phyloP scores from a whole-genome alignment of 306 rosid species.

The Argentina anserina region DNA sequence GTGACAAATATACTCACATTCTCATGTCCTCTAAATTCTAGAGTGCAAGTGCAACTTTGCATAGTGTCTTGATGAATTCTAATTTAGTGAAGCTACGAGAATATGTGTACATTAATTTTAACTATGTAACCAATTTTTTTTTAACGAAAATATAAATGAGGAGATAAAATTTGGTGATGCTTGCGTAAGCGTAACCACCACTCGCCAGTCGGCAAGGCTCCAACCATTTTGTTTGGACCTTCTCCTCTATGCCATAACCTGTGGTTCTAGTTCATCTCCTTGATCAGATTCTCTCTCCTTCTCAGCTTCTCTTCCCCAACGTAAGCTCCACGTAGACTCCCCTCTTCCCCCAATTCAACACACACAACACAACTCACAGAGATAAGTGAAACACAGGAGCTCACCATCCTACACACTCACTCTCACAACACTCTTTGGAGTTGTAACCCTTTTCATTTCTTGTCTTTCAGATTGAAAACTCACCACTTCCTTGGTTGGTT shows the following conservation, averaged over 20 bases:
- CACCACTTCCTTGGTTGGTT: constrained; percentile 11
- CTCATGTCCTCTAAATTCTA: too few species aligned
- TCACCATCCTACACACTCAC: neutral
- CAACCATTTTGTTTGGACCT: neutral
- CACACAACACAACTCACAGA: neutral
- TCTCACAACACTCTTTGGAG: neutral
- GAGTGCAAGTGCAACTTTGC: too few species aligned
- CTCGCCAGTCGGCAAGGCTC: neutral
- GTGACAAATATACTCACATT: too few species aligned
- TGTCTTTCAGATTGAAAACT: constrained; percentile 11
- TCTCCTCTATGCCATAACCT: neutral
- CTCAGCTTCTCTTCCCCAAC: constrained; percentile 8
- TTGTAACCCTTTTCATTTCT: constrained; percentile 7
- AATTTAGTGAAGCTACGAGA: too few species aligned
- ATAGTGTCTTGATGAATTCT: too few species aligned
- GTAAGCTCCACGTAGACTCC: constrained; percentile 5
- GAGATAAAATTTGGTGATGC: neutral
- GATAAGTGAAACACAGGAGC: neutral
- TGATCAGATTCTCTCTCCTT: neutral
- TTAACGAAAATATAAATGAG: too few species aligned
- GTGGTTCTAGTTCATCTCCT: constrained; percentile 16
- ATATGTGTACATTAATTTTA: too few species aligned
- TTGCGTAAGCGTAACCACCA: neutral
- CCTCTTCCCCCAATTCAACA: neutral
- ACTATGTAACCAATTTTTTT: too few species aligned